Evolutionary conservation across 148 eudicot genomes (phyloP).

Genomic region (Drosera capensis): DNA sequence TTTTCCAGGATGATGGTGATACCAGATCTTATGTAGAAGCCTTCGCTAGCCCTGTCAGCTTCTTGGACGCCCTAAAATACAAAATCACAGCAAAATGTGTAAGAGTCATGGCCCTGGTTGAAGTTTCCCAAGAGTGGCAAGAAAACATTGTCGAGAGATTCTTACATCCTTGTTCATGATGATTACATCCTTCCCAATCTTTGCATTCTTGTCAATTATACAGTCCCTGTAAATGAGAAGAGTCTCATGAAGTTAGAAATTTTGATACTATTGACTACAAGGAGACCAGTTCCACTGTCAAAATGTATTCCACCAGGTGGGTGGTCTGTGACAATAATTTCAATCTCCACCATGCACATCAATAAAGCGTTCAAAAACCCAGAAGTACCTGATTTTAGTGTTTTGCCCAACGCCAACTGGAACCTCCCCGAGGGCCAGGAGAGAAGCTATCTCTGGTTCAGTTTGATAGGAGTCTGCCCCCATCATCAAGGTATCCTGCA

Average conservation of each 20-base stretch:
- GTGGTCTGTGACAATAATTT: too few relatives aligned
- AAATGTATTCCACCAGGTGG: too few relatives aligned
- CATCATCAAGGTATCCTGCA: constrained; percentile 83
- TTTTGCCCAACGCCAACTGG: constrained; percentile 83
- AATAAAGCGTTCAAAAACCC: neutral
- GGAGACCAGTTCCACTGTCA: too few relatives aligned
- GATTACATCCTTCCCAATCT: constrained; percentile 71
- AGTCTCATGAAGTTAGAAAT: too few relatives aligned
- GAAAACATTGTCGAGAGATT: neutral
- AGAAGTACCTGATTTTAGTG: constrained; percentile 65
- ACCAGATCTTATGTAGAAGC: constrained; percentile 87
- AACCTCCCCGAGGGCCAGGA: constrained; percentile 76
- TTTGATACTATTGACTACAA: neutral
- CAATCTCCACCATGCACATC: too few relatives aligned
- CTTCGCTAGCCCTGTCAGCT: constrained; percentile 72
- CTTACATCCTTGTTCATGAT: constrained; percentile 89
- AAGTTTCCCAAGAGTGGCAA: neutral
- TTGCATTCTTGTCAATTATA: constrained; percentile 91
- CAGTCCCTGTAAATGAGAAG: constrained; percentile 46
- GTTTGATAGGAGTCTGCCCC: constrained; percentile 94
- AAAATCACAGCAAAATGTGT: neutral
- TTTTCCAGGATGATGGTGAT: constrained; percentile 72
- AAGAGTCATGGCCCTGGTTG: neutral
- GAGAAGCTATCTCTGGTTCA: constrained; percentile 89
- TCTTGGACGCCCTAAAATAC: constrained; percentile 70